Percentiles rank a stretch among this genome's conserved stretches.
Conservation (phyloP, 208 protist genomes). For the Acanthamoeba royreba region DNA sequence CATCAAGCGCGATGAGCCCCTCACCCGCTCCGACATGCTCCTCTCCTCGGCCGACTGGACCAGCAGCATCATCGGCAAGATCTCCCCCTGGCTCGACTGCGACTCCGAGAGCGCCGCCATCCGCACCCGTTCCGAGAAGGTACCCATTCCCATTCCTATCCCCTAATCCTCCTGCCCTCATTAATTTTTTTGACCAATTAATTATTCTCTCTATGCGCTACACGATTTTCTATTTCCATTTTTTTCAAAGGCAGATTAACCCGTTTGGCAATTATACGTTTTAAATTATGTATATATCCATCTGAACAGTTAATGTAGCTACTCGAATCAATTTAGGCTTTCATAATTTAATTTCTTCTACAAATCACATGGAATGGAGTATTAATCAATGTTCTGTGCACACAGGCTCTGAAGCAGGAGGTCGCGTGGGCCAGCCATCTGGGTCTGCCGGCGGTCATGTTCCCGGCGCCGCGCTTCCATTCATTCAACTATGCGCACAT, state of each 20-base stretch:
- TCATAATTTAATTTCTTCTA: no score
- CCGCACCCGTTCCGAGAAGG: constrained; percentile 20
- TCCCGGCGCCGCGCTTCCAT: constrained; percentile 63
- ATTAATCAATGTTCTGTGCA: no score
- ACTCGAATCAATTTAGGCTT: no score
- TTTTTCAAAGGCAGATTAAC: no score
- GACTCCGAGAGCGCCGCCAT: constrained; percentile 18
- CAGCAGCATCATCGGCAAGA: constrained; percentile 68
- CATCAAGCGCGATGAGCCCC: constrained; percentile 47
- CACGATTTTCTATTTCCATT: no score
- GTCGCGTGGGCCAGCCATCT: constrained; percentile 81
- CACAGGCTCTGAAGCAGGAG: constrained; percentile 68
- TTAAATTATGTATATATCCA: no score
- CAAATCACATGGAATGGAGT: no score
- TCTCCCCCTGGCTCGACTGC: not conserved
- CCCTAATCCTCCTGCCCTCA: no score
- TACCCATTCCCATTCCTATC: not conserved
- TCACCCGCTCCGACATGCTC: constrained; percentile 71
- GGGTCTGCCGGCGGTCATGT: constrained; percentile 73
- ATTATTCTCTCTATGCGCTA: no score
- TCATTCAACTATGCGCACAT: constrained; percentile 69
- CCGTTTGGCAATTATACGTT: no score
- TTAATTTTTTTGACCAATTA: no score
- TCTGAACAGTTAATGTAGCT: no score
- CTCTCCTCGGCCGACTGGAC: constrained; percentile 70